Conservation (phyloP, 768 basidiomycete species). For the Amanita polypyramis region DNA sequence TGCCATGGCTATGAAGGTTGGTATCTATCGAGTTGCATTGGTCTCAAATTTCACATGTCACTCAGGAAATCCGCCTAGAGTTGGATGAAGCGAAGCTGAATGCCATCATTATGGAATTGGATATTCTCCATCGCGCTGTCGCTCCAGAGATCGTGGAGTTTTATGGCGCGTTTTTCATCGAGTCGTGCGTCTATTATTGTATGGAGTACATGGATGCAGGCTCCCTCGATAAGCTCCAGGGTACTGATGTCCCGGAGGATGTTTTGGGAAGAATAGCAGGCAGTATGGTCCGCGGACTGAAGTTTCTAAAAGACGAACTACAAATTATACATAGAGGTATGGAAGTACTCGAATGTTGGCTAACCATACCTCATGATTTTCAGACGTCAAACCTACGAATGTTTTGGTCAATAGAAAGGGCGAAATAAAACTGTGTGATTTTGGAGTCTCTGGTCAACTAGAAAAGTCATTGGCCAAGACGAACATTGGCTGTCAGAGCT, state of each 20-base stretch:
- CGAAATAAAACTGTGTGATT: conserved; percentile 91
- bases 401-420: conserved; percentile 86
- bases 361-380: conserved; percentile 3
- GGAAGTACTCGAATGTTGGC: conserved; percentile 4
- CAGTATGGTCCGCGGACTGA: conserved; percentile 80
- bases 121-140: conserved; percentile 90
- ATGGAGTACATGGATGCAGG: conserved; percentile 99
- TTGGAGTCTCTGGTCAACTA: conserved; percentile 97
- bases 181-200: conserved; percentile 99
- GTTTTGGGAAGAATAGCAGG: conserved; percentile 76
- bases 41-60: conserved; percentile 7
- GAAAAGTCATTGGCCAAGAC: conserved; percentile 96
- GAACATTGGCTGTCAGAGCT: conserved; percentile 96
- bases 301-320: conserved; percentile 90
- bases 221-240: conserved; percentile 76
- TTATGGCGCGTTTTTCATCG: conserved; percentile 98
- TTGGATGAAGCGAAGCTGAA: conserved; percentile 89
- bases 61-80: conserved; percentile 93
- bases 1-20: conserved; percentile 97
- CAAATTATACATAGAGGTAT: conserved; percentile 61
- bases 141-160: conserved; percentile 94
- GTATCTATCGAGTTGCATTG: conserved; percentile 12
- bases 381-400: conserved; percentile 91
- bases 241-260: conserved; percentile 58
- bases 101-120: conserved; percentile 97